phyloP scores from a whole-genome alignment of 192 early-diverging fungal species.

The Chytriomyces confervae region DNA sequence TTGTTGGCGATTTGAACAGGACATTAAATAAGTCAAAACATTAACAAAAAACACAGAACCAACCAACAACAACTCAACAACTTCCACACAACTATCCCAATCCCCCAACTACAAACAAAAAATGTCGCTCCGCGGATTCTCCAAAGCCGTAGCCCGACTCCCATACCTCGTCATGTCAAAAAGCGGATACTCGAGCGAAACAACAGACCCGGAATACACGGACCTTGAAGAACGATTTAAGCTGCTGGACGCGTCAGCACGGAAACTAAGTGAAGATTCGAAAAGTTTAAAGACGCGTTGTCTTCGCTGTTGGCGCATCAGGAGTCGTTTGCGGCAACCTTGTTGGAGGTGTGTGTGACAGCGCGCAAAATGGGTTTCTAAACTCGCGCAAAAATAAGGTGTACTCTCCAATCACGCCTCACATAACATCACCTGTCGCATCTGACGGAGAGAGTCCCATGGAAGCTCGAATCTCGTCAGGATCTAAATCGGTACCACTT shows the following conservation, averaged over 20 bases:
- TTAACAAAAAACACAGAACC: no score
- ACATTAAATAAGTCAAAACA: no score
- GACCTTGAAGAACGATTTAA: slow-evolving; percentile 67
- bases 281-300: slow-evolving; percentile 68
- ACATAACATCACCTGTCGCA: no score
- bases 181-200: slow-evolving; percentile 59
- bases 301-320: slow-evolving; percentile 65
- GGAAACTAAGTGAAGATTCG: slow-evolving; percentile 66
- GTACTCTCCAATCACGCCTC: no score
- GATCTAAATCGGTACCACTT: no score
- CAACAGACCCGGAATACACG: slow-evolving; percentile 71
- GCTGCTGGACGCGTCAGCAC: slow-evolving; percentile 61
- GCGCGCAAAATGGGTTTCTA: background rate
- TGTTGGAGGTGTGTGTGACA: slow-evolving; percentile 55
- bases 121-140: slow-evolving; percentile 77
- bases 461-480: no score
- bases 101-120: background rate
- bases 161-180: slow-evolving; percentile 76
- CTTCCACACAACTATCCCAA: no score
- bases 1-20: no score
- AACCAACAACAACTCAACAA: no score
- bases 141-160: slow-evolving; percentile 80
- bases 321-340: slow-evolving; percentile 60
- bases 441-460: no score
- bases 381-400: no score